Percentiles rank a stretch among this genome's conserved stretches.
phyloP scores from a whole-genome alignment of 345 rosid species.

The Eucalyptus dawsonii region DNA sequence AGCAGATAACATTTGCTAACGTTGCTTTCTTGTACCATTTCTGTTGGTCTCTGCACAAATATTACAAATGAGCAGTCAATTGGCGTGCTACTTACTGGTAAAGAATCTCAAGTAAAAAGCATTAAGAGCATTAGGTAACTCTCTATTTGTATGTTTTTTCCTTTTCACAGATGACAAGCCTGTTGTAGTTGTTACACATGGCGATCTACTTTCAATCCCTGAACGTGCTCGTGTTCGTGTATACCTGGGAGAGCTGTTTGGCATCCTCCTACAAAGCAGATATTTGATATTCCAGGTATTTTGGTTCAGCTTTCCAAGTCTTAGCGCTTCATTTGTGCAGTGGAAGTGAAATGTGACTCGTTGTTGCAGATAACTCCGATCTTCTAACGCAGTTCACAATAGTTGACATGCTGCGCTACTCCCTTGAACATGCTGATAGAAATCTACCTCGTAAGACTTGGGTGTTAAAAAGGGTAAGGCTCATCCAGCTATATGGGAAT shows the following conservation, averaged over 20 bases:
- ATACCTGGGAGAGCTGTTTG: conserved; percentile 56
- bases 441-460: conserved; percentile 32
- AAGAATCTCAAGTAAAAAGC: neutral
- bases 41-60: neutral
- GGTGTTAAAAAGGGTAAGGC: conserved; percentile 24
- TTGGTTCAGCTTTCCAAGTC: neutral
- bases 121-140: neutral
- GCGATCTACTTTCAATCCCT: conserved; percentile 48
- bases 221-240: conserved; percentile 43
- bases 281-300: conserved; percentile 79
- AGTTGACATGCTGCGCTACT: conserved; percentile 52
- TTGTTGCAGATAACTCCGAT: conserved; percentile 35
- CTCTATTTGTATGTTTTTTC: neutral
- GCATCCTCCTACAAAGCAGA: conserved; percentile 62
- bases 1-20: neutral
- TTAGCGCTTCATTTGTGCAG: neutral
- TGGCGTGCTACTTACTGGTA: neutral
- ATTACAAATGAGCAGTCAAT: neutral
- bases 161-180: conserved; percentile 65
- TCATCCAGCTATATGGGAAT: neutral
- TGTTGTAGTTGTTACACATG: conserved; percentile 67
- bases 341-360: neutral
- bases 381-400: conserved; percentile 36
- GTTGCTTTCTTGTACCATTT: neutral
- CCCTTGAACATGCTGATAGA: conserved; percentile 75